Base-by-base conservation (phyloP, 306 rosid species). In the Styphnolobium japonicum region DNA sequence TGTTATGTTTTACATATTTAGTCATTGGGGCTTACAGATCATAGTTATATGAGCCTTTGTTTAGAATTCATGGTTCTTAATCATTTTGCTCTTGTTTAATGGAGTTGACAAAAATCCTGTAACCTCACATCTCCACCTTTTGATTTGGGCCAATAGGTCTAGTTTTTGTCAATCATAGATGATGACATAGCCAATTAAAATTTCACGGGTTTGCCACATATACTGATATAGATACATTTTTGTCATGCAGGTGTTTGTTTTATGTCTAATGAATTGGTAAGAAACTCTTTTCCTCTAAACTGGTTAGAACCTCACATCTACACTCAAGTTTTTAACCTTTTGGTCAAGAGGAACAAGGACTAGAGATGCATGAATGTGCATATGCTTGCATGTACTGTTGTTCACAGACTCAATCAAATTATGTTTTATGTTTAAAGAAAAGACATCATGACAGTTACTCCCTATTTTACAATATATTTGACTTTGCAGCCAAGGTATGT, bases 261-360 rank as follows among this genome's bases (percentile, higher is more conserved):
- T 88, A 86, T 95, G 99, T 93, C 97, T 82, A 95, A 89, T 61
- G 99, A 95, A 84, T 76, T 95, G 98, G 98, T 95, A 83, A 90
- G 93, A 79, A 79, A 81, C 73, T 36, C 9, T 18, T 33, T 58
- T 67, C 63, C 51, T 53, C 8, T 23, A 14, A 70, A 78, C 29
- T 67, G 4, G n/a, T n/a, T n/a, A n/a, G n/a, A n/a, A n/a, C n/a
- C n/a, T n/a, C n/a, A n/a, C n/a, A n/a, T n/a, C 49, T 23, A 7
- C 56, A 33, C 19, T 33, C 5, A 6, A 27, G 66, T 18, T 56
- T n/a, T 56, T 25, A 66, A 19, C 65, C 68, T 46, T 64, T 64
- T 19, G 10, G 27, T 52, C 36, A 11, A 31, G 14, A 45, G 71
- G 22, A 81, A 48, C 42, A 7, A 10, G 45, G 43, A 66, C 19